Evolutionary conservation across 2,329 filamentous ascomycete genomes (phyloP), one percentile per base, ranked within the genome.

Genomic region (Metarhizium humberi): DNA sequence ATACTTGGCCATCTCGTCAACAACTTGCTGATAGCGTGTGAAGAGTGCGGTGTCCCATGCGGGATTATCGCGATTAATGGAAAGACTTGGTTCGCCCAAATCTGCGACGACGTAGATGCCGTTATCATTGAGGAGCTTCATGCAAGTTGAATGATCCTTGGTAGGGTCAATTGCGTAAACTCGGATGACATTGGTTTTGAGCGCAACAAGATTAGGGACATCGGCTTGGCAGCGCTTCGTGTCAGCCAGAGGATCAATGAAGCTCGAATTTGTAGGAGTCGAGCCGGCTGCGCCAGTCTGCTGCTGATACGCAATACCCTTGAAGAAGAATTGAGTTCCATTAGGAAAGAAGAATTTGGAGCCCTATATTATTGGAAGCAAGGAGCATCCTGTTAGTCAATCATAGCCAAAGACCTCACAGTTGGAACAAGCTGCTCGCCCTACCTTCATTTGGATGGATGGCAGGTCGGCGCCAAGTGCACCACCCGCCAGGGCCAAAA

Each of bases 51-150:
- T 80, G 69, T 90, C 85, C 94, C 94, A 99, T 58, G 78, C 66
- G 16, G 92, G 88, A 61, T 79, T 73, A 67, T 89, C 80, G 62
- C 91, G 89, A 77, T 92, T 87, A 78, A 99, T 96, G 53, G 94
- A 97, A 56, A 81, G 70, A 55, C 73, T 75, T 38, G 94, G 94
- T 69, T 95, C 85, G 32, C 87, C 87, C 62, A 99, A 77, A 78
- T 99, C 94, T 62, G 91, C 88, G 65, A 99, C 82, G 66, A 99
- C 86, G 72, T 97, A 99, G 77, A 99, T 99, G 67, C 91, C 92
- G 56, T 88, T 88, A 58, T 88, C 83, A 56, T 87, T 80, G 51
- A 99, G 82, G 61, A 90, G 71, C 62, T 80, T 77, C 92, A 99
- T 96, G 77, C 94, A 97, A 52, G 78, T 79, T 55, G 80, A 78